Base-by-base conservation (phyloP, 163 green algal species). In the Prototheca wickerhamii region DNA sequence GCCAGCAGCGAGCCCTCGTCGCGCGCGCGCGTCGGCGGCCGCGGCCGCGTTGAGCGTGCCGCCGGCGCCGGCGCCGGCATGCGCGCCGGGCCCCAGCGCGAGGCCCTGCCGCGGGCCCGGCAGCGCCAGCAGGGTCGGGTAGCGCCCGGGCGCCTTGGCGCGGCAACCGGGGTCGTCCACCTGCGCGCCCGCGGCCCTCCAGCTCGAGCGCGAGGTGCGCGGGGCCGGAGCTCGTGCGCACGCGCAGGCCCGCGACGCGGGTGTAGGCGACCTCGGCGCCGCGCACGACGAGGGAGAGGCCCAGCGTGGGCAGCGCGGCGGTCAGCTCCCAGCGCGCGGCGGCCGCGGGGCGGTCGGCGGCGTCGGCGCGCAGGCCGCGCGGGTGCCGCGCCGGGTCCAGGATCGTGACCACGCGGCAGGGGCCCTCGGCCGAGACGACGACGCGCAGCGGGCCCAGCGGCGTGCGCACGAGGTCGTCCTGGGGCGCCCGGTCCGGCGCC, bases 391-490 rank as follows among this genome's bases (percentile, higher is more conserved):
- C 35, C 2, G 64, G 42, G 68, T 92, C 86, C 1, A 86, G 42
- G 0, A 94, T 67, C 1, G 68, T 52, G 3, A 94, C 73, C 40
- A 94, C 87, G 23, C 86, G 68, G n/a, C 74, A 90, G 5, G 87
- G 87, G 0, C 87, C 87, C 55, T 93, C 86, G 5, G 82, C 80
- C 21, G 63, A 61, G 7, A 87, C 67, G 4, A 74, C 68, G 8
- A 89, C 61, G 28, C 74, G 66, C 49, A 90, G 52, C 0, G 23
- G 42, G 3, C 69, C 69, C 33, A 72, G 55, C 5, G 59, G 54
- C 2, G 58, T 53, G 43, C 6, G 4, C 20, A 60, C 12, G 23
- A 33, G 3, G 15, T 12, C 58, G 18, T 55, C 35, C 12, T 28
- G 23, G 20, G 29, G n/a, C 58, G 84, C 83, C 70, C 78, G 70